A percentile compares a stretch with the other conserved stretches of the same genome.
These are phyloP conservation scores for Meira miltonrushii DNA, from an alignment of 1,284 basidiomycete genomes.

Conservation along the genomic window DNA sequence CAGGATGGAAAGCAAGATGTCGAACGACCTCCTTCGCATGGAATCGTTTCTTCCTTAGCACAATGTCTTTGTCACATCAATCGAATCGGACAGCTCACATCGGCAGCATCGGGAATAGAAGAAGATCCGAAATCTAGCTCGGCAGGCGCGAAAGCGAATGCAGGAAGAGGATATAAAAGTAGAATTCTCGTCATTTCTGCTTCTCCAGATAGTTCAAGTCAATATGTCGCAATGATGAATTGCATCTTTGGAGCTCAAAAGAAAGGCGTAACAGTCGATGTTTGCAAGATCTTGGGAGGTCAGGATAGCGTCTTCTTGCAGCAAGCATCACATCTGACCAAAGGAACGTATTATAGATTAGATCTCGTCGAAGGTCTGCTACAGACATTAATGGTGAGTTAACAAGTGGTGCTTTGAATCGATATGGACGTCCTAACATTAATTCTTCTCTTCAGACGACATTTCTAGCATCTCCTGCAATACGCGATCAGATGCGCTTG, in stretches of 20 bases:
- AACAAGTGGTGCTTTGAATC: neutral
- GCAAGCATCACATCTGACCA: constrained; percentile 90
- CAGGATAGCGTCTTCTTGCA: constrained; percentile 91
- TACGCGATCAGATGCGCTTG: constrained; percentile 71
- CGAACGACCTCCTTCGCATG: constrained; percentile 2
- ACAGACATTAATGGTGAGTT: constrained; percentile 34
- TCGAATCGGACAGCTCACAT: neutral
- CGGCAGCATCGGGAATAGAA: neutral
- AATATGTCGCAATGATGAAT: constrained; percentile 98
- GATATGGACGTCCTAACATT: neutral
- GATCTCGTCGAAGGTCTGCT: constrained; percentile 59
- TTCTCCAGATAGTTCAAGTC: constrained; percentile 76
- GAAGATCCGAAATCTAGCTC: neutral
- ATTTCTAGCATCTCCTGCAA: constrained; percentile 54
- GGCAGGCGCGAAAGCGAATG: neutral
- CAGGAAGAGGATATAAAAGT: neutral
- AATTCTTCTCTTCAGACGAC: constrained; percentile 14
- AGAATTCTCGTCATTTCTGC: constrained; percentile 87
- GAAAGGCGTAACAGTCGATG: constrained; percentile 88
- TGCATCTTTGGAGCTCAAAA: constrained; percentile 99
- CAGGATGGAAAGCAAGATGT: constrained; percentile 9
- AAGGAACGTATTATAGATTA: constrained; percentile 83
- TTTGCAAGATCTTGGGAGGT: constrained; percentile 77
- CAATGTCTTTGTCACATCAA: constrained; percentile 10
- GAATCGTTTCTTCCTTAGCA: constrained; percentile 5